Percentiles rank a stretch among this genome's conserved stretches.
Evolutionary conservation across 1,284 basidiomycete species (phyloP).

Genomic region (Ustilago vetiveriae): DNA sequence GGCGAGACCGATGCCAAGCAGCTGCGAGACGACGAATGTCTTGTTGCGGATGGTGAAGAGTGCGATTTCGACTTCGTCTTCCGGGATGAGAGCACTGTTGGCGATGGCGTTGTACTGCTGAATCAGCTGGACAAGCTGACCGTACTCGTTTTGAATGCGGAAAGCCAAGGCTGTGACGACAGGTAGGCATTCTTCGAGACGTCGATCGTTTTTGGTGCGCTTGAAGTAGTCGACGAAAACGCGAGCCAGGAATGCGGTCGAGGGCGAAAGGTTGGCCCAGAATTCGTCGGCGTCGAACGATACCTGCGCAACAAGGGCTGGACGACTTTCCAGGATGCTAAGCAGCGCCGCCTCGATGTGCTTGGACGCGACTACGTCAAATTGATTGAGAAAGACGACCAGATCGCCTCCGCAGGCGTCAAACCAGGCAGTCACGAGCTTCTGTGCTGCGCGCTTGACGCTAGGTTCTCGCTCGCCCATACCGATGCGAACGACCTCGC

Average conservation of each 20-base stretch:
- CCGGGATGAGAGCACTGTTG: constrained; percentile 24
- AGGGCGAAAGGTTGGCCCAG: constrained; percentile 81
- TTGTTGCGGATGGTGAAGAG: constrained; percentile 63
- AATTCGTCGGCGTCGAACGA: constrained; percentile 77
- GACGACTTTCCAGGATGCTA: constrained; percentile 74
- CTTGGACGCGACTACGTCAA: constrained; percentile 73
- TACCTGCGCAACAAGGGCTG: constrained; percentile 72
- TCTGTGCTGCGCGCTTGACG: constrained; percentile 82
- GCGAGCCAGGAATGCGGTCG: constrained; percentile 83
- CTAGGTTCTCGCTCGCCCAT: constrained; percentile 84
- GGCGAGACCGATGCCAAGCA: constrained; percentile 82
- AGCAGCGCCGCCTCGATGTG: constrained; percentile 77
- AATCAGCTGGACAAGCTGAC: constrained; percentile 43
- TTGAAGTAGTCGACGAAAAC: constrained; percentile 86
- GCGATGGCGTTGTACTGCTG: constrained; percentile 42
- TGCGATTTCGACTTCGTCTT: constrained; percentile 47
- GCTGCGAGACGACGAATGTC: constrained; percentile 81
- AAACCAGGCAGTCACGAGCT: constrained; percentile 66
- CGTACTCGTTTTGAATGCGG: constrained; percentile 76
- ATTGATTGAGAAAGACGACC: constrained; percentile 73
- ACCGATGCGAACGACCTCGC: constrained; percentile 72
- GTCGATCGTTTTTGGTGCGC: constrained; percentile 72
- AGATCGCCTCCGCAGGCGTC: constrained; percentile 55
- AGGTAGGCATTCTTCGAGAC: constrained; percentile 81
- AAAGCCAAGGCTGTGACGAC: constrained; percentile 90